Evolutionary conservation across 768 basidiomycete genomes (phyloP).

Genomic region (Boletus insuetus): DNA sequence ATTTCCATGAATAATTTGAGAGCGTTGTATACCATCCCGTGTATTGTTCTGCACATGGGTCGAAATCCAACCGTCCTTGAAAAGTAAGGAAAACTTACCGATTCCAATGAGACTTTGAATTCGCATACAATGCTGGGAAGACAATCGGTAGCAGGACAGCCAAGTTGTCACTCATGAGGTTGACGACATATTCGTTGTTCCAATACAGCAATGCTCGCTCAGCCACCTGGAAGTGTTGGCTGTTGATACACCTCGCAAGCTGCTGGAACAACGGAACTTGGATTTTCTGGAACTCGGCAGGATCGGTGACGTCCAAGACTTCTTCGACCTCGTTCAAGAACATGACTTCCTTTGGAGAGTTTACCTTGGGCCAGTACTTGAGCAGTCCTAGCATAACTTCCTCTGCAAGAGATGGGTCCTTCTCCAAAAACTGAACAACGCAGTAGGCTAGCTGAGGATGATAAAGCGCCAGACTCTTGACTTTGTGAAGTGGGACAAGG

Average conservation of each 20-base stretch:
- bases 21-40: constrained; percentile 99
- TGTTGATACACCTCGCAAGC: constrained; percentile 95
- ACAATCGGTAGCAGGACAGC: constrained; percentile 88
- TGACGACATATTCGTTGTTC: constrained; percentile 99
- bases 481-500: constrained; percentile 95
- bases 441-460: constrained; percentile 99
- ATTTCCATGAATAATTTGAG: constrained; percentile 99
- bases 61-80: background rate
- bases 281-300: constrained; percentile 94
- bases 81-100: constrained; percentile 52
- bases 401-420: constrained; percentile 88
- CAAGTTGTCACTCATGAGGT: constrained; percentile 97
- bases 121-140: constrained; percentile 93
- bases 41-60: constrained; percentile 73
- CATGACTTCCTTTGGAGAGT: constrained; percentile 99
- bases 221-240: constrained; percentile 99
- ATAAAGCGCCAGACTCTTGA: constrained; percentile 94
- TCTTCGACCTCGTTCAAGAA: constrained; percentile 99
- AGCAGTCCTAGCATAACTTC: constrained; percentile 96
- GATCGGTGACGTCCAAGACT: constrained; percentile 96
- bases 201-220: constrained; percentile 96
- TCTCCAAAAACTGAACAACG: constrained; percentile 98
- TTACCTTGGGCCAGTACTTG: constrained; percentile 98
- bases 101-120: constrained; percentile 98
- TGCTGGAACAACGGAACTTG: constrained; percentile 91